A percentile compares a stretch with the other conserved stretches of the same genome.
Conservation (phyloP, 2,329 filamentous ascomycete species). For the Colletotrichum sp. region DNA sequence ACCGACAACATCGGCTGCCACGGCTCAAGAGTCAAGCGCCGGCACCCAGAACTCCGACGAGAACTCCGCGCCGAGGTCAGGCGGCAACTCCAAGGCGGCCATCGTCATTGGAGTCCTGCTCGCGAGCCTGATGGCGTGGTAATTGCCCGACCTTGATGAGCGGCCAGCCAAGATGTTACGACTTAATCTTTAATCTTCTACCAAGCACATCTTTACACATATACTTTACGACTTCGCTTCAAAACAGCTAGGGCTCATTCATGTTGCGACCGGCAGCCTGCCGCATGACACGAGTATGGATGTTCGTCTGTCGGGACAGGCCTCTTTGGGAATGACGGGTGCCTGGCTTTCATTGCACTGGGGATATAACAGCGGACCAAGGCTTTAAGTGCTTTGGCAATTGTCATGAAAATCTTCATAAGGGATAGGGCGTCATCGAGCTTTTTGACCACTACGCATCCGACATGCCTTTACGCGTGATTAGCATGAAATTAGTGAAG, state of each 20-base stretch:
- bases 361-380: not conserved
- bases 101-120: constrained; percentile 2
- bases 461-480: not conserved
- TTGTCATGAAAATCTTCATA: not conserved
- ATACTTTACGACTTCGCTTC: not conserved
- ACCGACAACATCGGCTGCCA: not conserved
- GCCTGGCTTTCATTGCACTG: not conserved
- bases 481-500: not conserved
- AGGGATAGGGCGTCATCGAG: not conserved
- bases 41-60: constrained; percentile 6
- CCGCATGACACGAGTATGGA: not conserved
- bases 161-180: not conserved
- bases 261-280: not conserved
- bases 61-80: not conserved
- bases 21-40: not conserved
- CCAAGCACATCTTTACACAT: not conserved
- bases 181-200: not conserved
- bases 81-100: constrained; percentile 11
- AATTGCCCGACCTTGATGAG: not conserved
- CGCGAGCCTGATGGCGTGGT: constrained; percentile 9
- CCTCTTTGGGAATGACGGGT: not conserved
- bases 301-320: not conserved
- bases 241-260: not conserved
- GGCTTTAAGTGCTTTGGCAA: not conserved
- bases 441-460: not conserved